phyloP scores from a whole-genome alignment of 306 rosid species.

The Begonia masoniana region DNA sequence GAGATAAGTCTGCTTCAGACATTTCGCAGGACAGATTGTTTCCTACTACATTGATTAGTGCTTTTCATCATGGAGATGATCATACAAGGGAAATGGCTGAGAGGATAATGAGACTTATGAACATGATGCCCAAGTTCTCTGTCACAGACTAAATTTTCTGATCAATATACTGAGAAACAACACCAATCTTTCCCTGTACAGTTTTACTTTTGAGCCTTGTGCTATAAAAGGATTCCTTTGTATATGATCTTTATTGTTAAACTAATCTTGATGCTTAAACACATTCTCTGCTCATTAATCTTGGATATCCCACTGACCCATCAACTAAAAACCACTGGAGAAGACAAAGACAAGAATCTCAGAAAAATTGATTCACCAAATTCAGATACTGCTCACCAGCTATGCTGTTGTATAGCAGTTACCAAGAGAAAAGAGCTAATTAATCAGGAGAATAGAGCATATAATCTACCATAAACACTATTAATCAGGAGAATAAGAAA shows the following conservation, averaged over 20 bases:
- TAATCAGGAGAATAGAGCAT: no score
- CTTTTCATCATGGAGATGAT: constrained; percentile 29
- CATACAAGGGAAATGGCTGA: constrained; percentile 29
- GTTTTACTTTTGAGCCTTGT: no score
- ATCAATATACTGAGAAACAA: background rate
- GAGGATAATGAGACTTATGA: constrained; percentile 26
- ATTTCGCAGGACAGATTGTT: constrained; percentile 25
- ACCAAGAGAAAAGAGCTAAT: no score
- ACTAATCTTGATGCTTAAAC: background rate
- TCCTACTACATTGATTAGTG: constrained; percentile 24
- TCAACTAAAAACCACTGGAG: no score
- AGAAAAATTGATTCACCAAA: no score
- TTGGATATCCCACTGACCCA: background rate
- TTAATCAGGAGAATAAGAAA: no score
- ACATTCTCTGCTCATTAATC: background rate
- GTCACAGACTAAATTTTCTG: constrained; percentile 6
- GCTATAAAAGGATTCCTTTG: no score
- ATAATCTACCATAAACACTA: no score
- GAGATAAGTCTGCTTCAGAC: constrained; percentile 17
- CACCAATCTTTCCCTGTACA: background rate
- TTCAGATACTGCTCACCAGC: no score
- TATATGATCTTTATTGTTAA: no score
- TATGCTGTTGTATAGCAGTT: no score
- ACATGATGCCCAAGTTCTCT: constrained; percentile 24
- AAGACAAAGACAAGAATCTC: no score